Evolutionary conservation across 768 basidiomycete genomes (phyloP), one percentile per base, ranked within the genome.

Genomic region (Pholiota microspora): DNA sequence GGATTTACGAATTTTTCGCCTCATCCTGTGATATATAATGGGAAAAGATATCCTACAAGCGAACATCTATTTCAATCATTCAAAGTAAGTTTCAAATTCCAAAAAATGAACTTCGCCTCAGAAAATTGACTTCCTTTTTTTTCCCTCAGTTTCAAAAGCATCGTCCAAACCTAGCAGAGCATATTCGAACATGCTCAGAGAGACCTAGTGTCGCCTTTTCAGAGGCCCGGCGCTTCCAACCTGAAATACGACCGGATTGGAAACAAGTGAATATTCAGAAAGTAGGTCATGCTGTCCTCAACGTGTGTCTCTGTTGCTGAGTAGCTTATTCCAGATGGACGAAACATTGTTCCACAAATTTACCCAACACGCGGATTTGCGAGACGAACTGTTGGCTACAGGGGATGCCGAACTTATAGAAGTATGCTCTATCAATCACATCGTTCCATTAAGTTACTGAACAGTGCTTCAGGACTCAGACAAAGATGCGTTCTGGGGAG

Each of bases 51-150:
- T 63, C 85, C 87, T 1, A 90, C 88, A 0, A 85, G 85, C 63
- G 88, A 89, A 64, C 88, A 89, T 67, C 77, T 89, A 9, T 89
- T 88, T 62, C 88, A 89, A 60, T 84, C 88, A 2, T 79, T 88
- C 71, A 89, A 88, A 66, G 85, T 84, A 51, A 9, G 67, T 59
- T n/a, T n/a, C n/a, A n/a, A n/a, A n/a, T n/a, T n/a, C n/a, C n/a
- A n/a, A n/a, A n/a, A n/a, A n/a, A n/a, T n/a, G n/a, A n/a, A n/a
- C n/a, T n/a, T n/a, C n/a, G n/a, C n/a, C n/a, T n/a, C n/a, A n/a
- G n/a, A n/a, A n/a, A n/a, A n/a, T n/a, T n/a, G n/a, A n/a, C n/a
- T n/a, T n/a, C n/a, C n/a, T n/a, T n/a, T n/a, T n/a, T n/a, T n/a
- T n/a, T n/a, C n/a, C n/a, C n/a, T 7, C 55, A 88, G 84, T 89